Conservation (phyloP, 768 basidiomycete species). For the Xerocomellus intermedius region DNA sequence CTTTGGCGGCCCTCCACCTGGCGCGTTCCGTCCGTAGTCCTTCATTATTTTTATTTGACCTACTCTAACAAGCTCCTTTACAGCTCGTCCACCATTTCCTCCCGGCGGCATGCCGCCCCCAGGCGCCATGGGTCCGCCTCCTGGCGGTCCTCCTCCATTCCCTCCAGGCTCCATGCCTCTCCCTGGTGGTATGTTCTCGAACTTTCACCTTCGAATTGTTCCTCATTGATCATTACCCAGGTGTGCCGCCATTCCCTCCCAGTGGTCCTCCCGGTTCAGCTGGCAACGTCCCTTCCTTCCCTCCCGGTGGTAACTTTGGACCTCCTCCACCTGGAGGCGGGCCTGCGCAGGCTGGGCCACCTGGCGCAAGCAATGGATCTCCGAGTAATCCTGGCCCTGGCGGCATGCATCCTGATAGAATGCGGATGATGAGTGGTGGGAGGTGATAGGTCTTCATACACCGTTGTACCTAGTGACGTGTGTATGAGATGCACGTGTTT, state of each 20-base stretch:
- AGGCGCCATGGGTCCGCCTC: constrained; percentile 51
- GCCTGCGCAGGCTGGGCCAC: constrained; percentile 45
- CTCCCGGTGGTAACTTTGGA: constrained; percentile 33
- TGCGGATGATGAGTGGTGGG: constrained; percentile 67
- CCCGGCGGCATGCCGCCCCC: constrained; percentile 51
- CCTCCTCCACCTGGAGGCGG: constrained; percentile 39
- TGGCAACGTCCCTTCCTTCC: constrained; percentile 32
- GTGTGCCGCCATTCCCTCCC: constrained; percentile 54
- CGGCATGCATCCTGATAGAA: constrained; percentile 82
- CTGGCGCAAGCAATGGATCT: constrained; percentile 26
- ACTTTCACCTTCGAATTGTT: not conserved
- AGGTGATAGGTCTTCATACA: constrained; percentile 11
- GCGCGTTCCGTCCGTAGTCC: constrained; percentile 15
- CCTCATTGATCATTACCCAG: constrained; percentile 19
- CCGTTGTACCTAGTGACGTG: not conserved
- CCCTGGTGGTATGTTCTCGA: constrained; percentile 42
- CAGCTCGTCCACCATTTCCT: constrained; percentile 71
- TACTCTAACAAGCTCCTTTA: constrained; percentile 8
- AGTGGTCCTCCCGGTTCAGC: constrained; percentile 33
- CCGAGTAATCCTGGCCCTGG: constrained; percentile 48
- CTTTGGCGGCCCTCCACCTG: constrained; percentile 52
- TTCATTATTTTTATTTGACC: not conserved
- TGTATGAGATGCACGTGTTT: not conserved
- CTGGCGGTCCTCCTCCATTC: constrained; percentile 69
- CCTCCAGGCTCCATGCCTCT: constrained; percentile 58